Conservation (phyloP, 2,329 filamentous ascomycete genomes). For the Penicillium sp. region DNA sequence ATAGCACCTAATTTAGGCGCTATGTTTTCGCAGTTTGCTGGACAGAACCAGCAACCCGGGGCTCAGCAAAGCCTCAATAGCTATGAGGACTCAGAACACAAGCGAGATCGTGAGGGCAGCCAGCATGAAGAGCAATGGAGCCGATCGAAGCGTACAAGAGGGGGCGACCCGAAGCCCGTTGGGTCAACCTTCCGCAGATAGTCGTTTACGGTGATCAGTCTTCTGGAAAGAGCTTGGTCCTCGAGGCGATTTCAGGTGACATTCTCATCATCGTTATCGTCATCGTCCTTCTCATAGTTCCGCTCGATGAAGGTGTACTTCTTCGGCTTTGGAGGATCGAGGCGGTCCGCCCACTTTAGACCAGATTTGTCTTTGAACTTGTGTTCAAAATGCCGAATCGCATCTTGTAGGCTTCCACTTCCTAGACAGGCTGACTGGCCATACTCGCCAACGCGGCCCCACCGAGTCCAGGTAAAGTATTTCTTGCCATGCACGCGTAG, state of each 20-base stretch:
- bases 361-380: slow-evolving; percentile 57
- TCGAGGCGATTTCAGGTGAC: too few relatives aligned
- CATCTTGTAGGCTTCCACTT: slow-evolving; percentile 34
- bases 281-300: slow-evolving; percentile 65
- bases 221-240: too few relatives aligned
- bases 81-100: slow-evolving; percentile 42
- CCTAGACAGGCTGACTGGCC: slow-evolving; percentile 46
- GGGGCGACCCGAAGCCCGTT: too few relatives aligned
- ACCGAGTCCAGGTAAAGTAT: slow-evolving; percentile 67
- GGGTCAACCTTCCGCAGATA: too few relatives aligned
- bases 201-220: too few relatives aligned
- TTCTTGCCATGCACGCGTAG: slow-evolving; percentile 27
- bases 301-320: slow-evolving; percentile 76
- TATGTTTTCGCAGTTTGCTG: slow-evolving; percentile 32
- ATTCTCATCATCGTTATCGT: slow-evolving; percentile 40
- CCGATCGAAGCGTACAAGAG: too few relatives aligned
- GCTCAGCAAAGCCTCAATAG: slow-evolving; percentile 6
- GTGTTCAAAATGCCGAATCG: slow-evolving; percentile 46
- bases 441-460: slow-evolving; percentile 66
- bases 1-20: slow-evolving; percentile 34
- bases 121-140: too few relatives aligned
- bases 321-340: slow-evolving; percentile 47
- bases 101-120: too few relatives aligned
- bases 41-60: slow-evolving; percentile 21
- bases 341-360: slow-evolving; percentile 47